Evolutionary conservation across 164 flowering plant species (phyloP).

Genomic region (Platanus orientalis): DNA sequence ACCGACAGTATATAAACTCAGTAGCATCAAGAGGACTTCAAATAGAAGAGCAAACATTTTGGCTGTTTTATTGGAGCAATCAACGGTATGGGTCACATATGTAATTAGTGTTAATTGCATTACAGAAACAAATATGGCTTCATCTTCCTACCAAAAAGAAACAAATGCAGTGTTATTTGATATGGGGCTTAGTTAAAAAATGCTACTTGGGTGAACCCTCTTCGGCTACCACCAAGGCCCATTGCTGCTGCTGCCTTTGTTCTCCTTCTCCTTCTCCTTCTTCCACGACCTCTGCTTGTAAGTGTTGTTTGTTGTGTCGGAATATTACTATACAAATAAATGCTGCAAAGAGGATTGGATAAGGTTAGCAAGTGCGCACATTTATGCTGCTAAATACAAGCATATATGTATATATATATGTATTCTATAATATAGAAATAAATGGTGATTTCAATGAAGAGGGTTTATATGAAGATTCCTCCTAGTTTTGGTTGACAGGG

Average conservation of each 20-base stretch:
- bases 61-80: too few species aligned
- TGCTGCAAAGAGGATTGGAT: constrained; percentile 39
- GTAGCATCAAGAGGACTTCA: too few species aligned
- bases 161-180: neutral
- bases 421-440: too few species aligned
- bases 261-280: constrained; percentile 21
- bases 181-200: neutral
- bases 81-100: too few species aligned
- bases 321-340: constrained; percentile 62
- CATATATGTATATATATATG: too few species aligned
- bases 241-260: constrained; percentile 23
- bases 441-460: too few species aligned
- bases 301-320: constrained; percentile 45
- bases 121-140: neutral
- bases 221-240: constrained; percentile 39
- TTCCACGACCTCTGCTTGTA: constrained; percentile 15
- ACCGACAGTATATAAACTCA: too few species aligned
- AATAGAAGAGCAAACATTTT: too few species aligned
- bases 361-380: neutral
- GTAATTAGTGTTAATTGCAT: too few species aligned
- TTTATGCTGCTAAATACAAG: too few species aligned
- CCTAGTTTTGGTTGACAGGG: too few species aligned
- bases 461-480: too few species aligned
- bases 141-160: neutral
- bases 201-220: constrained; percentile 15